Percentiles rank a stretch among this genome's conserved stretches.
Conservation (phyloP, 2,329 filamentous ascomycete genomes). For the Penicillium freii region DNA sequence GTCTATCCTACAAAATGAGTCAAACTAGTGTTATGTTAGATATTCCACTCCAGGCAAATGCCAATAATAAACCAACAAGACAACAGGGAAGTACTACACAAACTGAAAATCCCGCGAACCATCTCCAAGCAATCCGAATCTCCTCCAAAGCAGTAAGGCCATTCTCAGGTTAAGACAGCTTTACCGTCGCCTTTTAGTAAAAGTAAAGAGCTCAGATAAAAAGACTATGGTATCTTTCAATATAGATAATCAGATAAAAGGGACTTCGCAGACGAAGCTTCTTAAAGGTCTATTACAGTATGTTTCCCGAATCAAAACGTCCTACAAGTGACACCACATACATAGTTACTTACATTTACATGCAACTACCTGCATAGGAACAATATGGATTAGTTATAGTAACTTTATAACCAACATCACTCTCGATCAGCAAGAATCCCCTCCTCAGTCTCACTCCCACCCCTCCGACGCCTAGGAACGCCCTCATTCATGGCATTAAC, state of each 20-base stretch:
- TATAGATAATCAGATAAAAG: background rate
- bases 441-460: slow-evolving; percentile 21
- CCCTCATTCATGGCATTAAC: slow-evolving; percentile 31
- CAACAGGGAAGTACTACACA: no score
- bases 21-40: no score
- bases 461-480: slow-evolving; percentile 25
- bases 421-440: slow-evolving; percentile 16
- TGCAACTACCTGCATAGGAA: no score
- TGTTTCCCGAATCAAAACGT: background rate
- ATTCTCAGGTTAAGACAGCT: no score
- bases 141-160: no score
- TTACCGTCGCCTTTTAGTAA: no score
- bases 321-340: background rate
- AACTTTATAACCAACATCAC: background rate
- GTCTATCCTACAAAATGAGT: no score
- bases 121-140: no score
- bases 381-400: background rate
- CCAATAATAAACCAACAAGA: no score
- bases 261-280: background rate
- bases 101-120: no score
- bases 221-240: background rate
- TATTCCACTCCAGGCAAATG: no score
- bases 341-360: background rate
- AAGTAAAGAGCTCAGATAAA: background rate
- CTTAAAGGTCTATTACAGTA: background rate